Evolutionary conservation across 2,329 filamentous ascomycete genomes (phyloP).

Genomic region (Ceratocystis cacaofunesta): DNA sequence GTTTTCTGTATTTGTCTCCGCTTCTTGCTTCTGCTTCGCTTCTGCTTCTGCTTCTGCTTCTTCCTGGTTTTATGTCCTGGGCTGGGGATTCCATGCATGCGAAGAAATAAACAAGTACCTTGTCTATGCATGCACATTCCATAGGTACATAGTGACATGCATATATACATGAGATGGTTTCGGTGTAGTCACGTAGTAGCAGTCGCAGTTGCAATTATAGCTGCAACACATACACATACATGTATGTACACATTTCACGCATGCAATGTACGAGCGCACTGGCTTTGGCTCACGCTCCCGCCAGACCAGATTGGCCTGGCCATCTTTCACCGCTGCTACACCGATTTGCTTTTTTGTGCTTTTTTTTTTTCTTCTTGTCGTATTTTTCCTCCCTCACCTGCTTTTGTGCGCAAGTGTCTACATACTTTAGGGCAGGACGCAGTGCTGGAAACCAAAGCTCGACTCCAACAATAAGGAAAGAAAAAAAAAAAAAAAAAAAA

Average conservation of each 20-base stretch:
- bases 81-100: constrained; percentile 3
- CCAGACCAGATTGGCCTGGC: not conserved
- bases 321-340: not conserved
- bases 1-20: not conserved
- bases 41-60: not conserved
- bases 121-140: not conserved
- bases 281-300: not conserved
- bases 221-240: not conserved
- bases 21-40: not conserved
- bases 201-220: not conserved
- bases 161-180: not conserved
- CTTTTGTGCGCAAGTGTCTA: not conserved
- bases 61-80: not conserved
- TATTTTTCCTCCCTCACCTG: not conserved
- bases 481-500: not conserved
- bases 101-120: not conserved
- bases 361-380: not conserved
- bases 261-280: not conserved
- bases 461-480: not conserved
- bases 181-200: not conserved
- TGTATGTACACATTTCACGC: not conserved
- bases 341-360: too few relatives aligned
- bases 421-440: not conserved
- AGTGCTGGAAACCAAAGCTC: not conserved
- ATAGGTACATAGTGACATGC: not conserved